Conservation (phyloP, 495 filamentous ascomycete genomes). For the Podospora pseudocomata region DNA sequence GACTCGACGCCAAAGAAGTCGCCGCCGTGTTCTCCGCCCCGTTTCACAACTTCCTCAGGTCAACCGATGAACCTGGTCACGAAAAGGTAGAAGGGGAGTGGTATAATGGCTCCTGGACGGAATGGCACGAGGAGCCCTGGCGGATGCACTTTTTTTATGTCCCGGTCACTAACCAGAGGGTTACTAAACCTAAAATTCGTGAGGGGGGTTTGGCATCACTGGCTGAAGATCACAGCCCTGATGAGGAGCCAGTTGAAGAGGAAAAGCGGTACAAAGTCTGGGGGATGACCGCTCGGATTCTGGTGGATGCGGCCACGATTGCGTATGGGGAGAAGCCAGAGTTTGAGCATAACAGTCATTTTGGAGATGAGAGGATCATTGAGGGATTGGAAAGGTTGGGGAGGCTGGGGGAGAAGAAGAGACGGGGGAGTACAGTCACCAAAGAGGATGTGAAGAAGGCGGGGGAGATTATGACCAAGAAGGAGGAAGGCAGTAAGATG, state of each 20-base stretch:
- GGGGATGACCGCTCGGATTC: constrained; percentile 86
- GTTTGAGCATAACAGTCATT: constrained; percentile 75
- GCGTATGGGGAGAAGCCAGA: constrained; percentile 78
- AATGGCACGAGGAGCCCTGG: constrained; percentile 61
- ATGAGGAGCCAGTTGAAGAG: constrained; percentile 37
- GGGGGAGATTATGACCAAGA: constrained; percentile 36
- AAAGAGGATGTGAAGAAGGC: constrained; percentile 56
- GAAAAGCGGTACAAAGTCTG: constrained; percentile 70
- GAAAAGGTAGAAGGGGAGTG: constrained; percentile 55
- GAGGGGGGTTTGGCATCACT: constrained; percentile 31
- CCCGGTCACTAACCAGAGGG: constrained; percentile 58
- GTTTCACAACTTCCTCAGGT: constrained; percentile 65
- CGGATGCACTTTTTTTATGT: constrained; percentile 89
- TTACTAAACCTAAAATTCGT: constrained; percentile 51
- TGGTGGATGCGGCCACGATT: constrained; percentile 79
- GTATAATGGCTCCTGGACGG: constrained; percentile 65
- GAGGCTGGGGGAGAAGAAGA: constrained; percentile 54
- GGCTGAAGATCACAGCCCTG: constrained; percentile 24
- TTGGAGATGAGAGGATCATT: constrained; percentile 79
- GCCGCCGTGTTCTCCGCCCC: constrained; percentile 86
- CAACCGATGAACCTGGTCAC: constrained; percentile 42
- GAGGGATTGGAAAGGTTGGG: constrained; percentile 57
- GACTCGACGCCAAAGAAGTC: constrained; percentile 79
- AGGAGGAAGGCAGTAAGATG: constrained; percentile 21
- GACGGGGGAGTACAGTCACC: constrained; percentile 52